Evolutionary conservation across 495 filamentous ascomycete species (phyloP), one percentile per base, ranked within the genome.

Genomic region (Tuber aestivum): DNA sequence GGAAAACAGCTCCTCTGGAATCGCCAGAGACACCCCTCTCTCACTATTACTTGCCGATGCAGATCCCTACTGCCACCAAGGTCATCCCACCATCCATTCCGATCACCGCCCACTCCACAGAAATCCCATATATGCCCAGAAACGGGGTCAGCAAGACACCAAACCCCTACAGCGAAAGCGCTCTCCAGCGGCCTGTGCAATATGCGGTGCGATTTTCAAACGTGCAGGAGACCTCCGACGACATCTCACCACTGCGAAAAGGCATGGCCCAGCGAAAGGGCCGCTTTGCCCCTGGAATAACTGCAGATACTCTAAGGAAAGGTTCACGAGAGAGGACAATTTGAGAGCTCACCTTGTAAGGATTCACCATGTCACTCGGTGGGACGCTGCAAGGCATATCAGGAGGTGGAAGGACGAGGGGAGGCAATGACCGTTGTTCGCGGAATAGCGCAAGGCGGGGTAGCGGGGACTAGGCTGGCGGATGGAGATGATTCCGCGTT

Each of bases 141-240:
- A 20, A 65, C 10, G 27, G 8, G 16, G 7, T 6, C 27, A 32
- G 6, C 27, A 2, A 35, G n/a, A 61, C 27, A 16, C 4, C n/a
- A 61, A 14, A 61, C 12, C 50, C n/a, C 10, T 14, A 16, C n/a
- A 32, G 50, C 10, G n/a, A 14, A 61, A 32, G 50, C 12, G n/a
- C 50, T 5, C 56, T 18, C 16, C 4, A 0, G 21, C 1, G 1
- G 8, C 0, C 4, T 65, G 56, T 35, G 1, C 0, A 18, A 0
- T 6, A 27, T 61, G 50, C n/a, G 50, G n/a, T 16, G 3, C 3
- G 16, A 2, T 0, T 16, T 65, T 35, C 12, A 5, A 7, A 1
- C 56, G 56, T 35, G 0, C 14, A 12, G 27, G 56, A 0, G 56
- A 65, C 4, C 56, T 65, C 56, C 2, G 7, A 3, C 32, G 56